Conservation (phyloP, 108 stramenopile genomes). For the Skeletonema potamos region DNA sequence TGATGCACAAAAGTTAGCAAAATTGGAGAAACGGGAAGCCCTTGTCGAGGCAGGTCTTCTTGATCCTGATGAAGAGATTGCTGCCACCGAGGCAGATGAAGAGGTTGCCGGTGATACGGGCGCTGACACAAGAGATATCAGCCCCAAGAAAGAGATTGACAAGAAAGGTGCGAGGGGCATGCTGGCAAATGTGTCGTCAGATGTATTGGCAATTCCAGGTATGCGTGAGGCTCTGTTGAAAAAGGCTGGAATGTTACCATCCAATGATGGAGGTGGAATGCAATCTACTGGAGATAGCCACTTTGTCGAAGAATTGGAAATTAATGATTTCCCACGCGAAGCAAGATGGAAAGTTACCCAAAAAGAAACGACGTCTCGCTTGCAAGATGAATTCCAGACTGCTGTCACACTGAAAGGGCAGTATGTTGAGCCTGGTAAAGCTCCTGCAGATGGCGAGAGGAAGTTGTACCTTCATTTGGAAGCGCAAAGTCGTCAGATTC, state of each 20-base stretch:
- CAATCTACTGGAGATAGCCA: slow-evolving; percentile 60
- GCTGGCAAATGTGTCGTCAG: slow-evolving; percentile 73
- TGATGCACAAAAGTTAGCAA: slow-evolving; percentile 89
- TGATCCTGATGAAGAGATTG: slow-evolving; percentile 85
- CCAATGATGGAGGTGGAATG: slow-evolving; percentile 35
- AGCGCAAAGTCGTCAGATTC: slow-evolving; percentile 70
- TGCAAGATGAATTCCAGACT: slow-evolving; percentile 91
- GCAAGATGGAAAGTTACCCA: slow-evolving; percentile 90
- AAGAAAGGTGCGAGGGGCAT: slow-evolving; percentile 51
- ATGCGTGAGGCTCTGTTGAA: slow-evolving; percentile 85
- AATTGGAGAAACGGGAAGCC: slow-evolving; percentile 88
- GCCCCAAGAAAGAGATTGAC: slow-evolving; percentile 19
- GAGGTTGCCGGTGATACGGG: slow-evolving; percentile 34
- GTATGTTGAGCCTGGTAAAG: slow-evolving; percentile 66
- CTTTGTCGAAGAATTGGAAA: slow-evolving; percentile 86
- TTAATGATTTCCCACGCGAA: slow-evolving; percentile 93
- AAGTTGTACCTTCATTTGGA: slow-evolving; percentile 87
- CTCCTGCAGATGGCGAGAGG: slow-evolving; percentile 68
- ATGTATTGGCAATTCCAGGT: slow-evolving; percentile 81
- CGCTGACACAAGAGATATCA: neutral
- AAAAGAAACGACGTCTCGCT: slow-evolving; percentile 81
- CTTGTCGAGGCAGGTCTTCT: slow-evolving; percentile 87
- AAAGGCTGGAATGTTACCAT: slow-evolving; percentile 66
- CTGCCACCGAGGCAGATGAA: slow-evolving; percentile 37
- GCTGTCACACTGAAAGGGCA: slow-evolving; percentile 89